Conservation (phyloP, 139 green algal species). For the Bryopsis sp. region DNA sequence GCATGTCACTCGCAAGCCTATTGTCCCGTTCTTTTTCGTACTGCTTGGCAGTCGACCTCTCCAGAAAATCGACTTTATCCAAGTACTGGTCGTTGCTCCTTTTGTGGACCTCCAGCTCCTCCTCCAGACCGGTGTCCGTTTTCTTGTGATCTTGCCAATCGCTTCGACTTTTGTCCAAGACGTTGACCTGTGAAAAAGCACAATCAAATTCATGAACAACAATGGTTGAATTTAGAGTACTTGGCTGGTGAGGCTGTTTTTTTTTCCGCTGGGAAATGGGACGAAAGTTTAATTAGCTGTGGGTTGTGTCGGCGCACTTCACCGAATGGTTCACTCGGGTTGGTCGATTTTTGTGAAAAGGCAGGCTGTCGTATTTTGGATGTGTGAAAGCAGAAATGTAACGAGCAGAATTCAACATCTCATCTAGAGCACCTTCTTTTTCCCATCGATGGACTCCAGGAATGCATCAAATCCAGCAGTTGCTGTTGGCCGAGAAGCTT, state of each 20-base stretch:
- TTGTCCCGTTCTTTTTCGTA: conserved; percentile 80
- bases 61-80: conserved; percentile 77
- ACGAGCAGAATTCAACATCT: background rate
- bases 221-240: conserved; percentile 3
- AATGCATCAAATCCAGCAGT: background rate
- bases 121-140: conserved; percentile 50
- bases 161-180: conserved; percentile 79
- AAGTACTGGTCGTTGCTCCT: conserved; percentile 62
- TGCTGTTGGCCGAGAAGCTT: background rate
- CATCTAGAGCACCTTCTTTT: background rate
- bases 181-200: conserved; percentile 52
- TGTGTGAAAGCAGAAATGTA: too few relatives aligned
- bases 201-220: background rate
- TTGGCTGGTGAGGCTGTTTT: too few relatives aligned
- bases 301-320: too few relatives aligned
- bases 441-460: background rate
- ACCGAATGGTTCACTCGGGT: too few relatives aligned
- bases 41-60: conserved; percentile 64
- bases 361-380: too few relatives aligned
- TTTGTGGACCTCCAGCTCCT: conserved; percentile 78
- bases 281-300: too few relatives aligned
- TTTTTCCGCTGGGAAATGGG: too few relatives aligned
- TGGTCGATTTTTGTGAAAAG: too few relatives aligned
- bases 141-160: conserved; percentile 78
- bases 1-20: conserved; percentile 50